Evolutionary conservation across 129 eudicot species (phyloP).

Genomic region (Apium graveolens): DNA sequence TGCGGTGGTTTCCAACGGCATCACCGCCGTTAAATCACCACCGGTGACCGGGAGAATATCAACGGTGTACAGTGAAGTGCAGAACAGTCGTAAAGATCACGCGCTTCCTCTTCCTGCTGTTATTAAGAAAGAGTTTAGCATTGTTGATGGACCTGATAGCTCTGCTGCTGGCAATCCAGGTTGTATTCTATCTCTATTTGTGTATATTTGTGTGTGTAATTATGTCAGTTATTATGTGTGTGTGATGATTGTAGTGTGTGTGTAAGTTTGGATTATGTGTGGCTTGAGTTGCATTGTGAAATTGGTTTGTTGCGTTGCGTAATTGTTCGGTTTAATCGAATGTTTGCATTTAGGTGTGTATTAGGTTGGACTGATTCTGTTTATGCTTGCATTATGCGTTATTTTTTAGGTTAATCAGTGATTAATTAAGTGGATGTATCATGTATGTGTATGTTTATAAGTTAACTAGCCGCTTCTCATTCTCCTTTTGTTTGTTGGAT

Average conservation of each 20-base stretch:
- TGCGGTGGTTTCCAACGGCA: slow-evolving; percentile 27
- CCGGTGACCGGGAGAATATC: slow-evolving; percentile 44
- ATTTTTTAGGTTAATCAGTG: too few relatives aligned
- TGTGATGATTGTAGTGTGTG: neutral
- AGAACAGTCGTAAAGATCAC: slow-evolving; percentile 77
- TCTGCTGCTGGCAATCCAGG: slow-evolving; percentile 95
- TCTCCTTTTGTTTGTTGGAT: too few relatives aligned
- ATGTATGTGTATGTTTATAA: too few relatives aligned
- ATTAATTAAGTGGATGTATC: too few relatives aligned
- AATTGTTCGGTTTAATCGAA: too few relatives aligned
- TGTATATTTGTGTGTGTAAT: too few relatives aligned
- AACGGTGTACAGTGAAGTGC: slow-evolving; percentile 81
- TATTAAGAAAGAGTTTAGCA: slow-evolving; percentile 38
- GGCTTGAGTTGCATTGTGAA: too few relatives aligned
- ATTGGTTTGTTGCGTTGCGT: neutral
- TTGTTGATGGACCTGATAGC: slow-evolving; percentile 60
- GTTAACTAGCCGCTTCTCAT: too few relatives aligned
- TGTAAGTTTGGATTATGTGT: too few relatives aligned
- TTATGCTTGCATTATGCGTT: too few relatives aligned
- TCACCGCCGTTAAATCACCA: slow-evolving; percentile 20
- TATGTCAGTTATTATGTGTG: neutral
- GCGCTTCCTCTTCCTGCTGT: slow-evolving; percentile 73
- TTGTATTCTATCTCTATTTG: neutral
- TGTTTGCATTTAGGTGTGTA: too few relatives aligned
- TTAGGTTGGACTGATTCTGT: too few relatives aligned